Evolutionary conservation across 1,284 basidiomycete genomes (phyloP).

Genomic region (Malassezia caprae): DNA sequence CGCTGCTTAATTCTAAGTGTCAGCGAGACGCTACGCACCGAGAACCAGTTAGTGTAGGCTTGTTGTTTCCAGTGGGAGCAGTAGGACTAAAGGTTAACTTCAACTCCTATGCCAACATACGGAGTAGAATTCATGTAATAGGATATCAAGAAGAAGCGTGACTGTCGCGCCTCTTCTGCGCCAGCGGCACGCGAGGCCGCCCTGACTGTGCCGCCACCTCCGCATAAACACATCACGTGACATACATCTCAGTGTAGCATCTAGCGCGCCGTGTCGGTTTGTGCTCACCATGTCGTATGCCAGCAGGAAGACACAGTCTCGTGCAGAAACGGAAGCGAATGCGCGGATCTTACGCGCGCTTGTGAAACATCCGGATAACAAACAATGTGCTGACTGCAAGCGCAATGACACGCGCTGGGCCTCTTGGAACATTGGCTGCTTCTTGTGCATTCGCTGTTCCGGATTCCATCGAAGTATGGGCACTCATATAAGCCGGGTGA

Average conservation of each 20-base stretch:
- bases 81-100: constrained; percentile 7
- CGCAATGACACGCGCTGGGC: constrained; percentile 81
- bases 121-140: constrained; percentile 22
- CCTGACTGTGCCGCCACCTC: not conserved
- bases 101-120: constrained; percentile 6
- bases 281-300: constrained; percentile 28
- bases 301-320: constrained; percentile 32
- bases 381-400: constrained; percentile 57
- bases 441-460: constrained; percentile 93
- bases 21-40: constrained; percentile 19
- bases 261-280: not conserved
- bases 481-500: constrained; percentile 67
- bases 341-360: constrained; percentile 36
- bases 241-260: not conserved
- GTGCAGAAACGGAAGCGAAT: constrained; percentile 43
- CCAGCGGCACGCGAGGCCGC: not conserved
- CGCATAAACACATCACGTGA: not conserved
- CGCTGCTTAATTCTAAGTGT: constrained; percentile 17
- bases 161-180: not conserved
- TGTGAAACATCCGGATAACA: constrained; percentile 67
- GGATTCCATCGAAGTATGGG: constrained; percentile 97
- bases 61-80: constrained; percentile 27
- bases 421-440: constrained; percentile 90
- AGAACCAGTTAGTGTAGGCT: constrained; percentile 51
- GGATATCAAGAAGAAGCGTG: not conserved